Base-by-base conservation (phyloP, 2,329 filamentous ascomycete species). In the Calonectria crousiana region DNA sequence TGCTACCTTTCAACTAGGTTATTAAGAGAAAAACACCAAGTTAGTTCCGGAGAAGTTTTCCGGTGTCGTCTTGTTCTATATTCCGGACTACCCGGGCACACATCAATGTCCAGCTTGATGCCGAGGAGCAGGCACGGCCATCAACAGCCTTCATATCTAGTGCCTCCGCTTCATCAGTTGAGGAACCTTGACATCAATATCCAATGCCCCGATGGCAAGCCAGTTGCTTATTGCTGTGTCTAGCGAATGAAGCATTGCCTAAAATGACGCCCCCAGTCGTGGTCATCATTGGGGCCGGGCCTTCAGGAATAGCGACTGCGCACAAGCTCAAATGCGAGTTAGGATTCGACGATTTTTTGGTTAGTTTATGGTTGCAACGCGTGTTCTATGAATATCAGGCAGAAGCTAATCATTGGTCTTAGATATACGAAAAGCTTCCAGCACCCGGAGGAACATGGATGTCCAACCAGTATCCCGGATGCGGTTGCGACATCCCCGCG, bases 381-480 rank as follows among this genome's bases (percentile, higher is more conserved):
- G 11, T 16, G 3, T 4, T 3, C 36, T 38, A 9, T 13, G 36
- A 9, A 38, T 38, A 2, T 3, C 2, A 38, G 11, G 13, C 3
- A 38, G 32, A 9, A 20, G 10, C 30, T 56, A 16, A 60, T 26
- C 28, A 10, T 32, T 64, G 6, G 6, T n/a, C 9, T 11, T 10
- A 68, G 64, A 70, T 79, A 14, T 76, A 74, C 34, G 78, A 79
- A 34, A 76, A 76, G 64, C 38, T 60, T 8, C 73, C 75, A 14
- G 76, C 70, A 2, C 34, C 74, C 14, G 78, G 78, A 36, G 78
- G 78, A 6, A 78, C 77, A 23, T 79, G 78, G 78, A 72, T 70
- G 34, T 47, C 69, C 11, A 79, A 79, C 36, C 58, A 68, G 0
- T 79, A 78, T n/a, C 78, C 69, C n/a, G 76, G 74, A 49, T 74